Base-by-base conservation (phyloP, 202 grass and related monocot genomes). In the Zizania palustris region DNA sequence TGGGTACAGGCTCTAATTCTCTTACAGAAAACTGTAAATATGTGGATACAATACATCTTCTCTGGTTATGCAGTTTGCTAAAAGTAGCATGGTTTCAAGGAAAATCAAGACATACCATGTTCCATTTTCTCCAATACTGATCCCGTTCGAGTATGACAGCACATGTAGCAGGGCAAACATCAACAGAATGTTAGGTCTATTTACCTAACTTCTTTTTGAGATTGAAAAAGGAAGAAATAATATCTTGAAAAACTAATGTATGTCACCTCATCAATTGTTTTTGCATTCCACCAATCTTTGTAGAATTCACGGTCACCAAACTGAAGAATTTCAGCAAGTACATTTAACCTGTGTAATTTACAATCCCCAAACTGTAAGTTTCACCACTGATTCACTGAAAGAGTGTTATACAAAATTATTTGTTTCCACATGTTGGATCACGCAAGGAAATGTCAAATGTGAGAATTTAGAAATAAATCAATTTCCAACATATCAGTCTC, bases 101-200 rank as follows among this genome's bases (percentile, higher is more conserved):
- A 56, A 53, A 71, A 75, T 35, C 54, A 42, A 76, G 82, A 13
- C 72, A 67, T 89, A 89, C 91, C 87, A 93, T 93, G 72, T 93
- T 93, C 91, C 91, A 93, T 84, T 90, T 93, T 82, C 85, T 90
- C 91, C 91, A 93, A 80, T 93, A 93, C 91, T 93, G 72, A 82
- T 74, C 61, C 65, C 83, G 73, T 80, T 67, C 74, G 11, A 74
- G 72, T 46, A 83, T 7, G 76, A 16, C 38, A 53, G 56, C 60
- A 79, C 57, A 83, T 76, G 78, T 55, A 86, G 53, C 46, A 76
- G 19, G 40, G 57, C 35, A 79, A 79, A 73, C 12, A 75, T 73
- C 35, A 80, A 59, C 10, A 80, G 4, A 75, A 39, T 7, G 70
- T 82, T 69, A 91, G 82, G 33, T 12, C 14, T 55, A 12, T 48